Conservation (phyloP, 164 flowering plant genomes). For the Nymphaea thermarum region DNA sequence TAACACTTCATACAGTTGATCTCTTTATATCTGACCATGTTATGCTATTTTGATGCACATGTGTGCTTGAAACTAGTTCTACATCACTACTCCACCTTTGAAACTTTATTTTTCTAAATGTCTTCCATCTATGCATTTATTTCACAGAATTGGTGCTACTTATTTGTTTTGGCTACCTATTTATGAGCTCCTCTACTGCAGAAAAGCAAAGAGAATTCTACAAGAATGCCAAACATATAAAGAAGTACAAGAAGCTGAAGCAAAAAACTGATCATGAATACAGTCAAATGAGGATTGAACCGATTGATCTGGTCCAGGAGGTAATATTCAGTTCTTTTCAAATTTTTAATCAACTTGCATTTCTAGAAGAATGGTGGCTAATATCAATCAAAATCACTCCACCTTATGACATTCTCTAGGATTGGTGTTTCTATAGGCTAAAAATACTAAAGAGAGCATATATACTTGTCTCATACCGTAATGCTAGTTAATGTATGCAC, state of each 20-base stretch:
- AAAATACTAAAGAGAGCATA: too few species aligned
- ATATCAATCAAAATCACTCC: too few species aligned
- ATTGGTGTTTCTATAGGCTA: too few species aligned
- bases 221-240: constrained; percentile 66
- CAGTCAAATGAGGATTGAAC: constrained; percentile 8
- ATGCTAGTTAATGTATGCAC: too few species aligned
- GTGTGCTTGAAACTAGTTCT: background rate
- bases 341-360: too few species aligned
- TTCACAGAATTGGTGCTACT: background rate
- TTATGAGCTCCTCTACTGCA: constrained; percentile 10
- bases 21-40: background rate
- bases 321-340: too few species aligned
- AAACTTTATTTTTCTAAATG: background rate
- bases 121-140: background rate
- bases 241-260: constrained; percentile 59
- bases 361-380: too few species aligned
- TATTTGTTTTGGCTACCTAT: background rate
- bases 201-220: constrained; percentile 86
- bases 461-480: too few species aligned
- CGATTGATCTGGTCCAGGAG: too few species aligned
- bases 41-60: background rate
- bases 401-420: too few species aligned
- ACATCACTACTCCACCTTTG: background rate
- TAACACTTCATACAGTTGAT: too few species aligned
- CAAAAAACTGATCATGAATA: constrained; percentile 23